phyloP scores from a whole-genome alignment of 2,329 filamentous ascomycete species.

The Penicillium italicum region DNA sequence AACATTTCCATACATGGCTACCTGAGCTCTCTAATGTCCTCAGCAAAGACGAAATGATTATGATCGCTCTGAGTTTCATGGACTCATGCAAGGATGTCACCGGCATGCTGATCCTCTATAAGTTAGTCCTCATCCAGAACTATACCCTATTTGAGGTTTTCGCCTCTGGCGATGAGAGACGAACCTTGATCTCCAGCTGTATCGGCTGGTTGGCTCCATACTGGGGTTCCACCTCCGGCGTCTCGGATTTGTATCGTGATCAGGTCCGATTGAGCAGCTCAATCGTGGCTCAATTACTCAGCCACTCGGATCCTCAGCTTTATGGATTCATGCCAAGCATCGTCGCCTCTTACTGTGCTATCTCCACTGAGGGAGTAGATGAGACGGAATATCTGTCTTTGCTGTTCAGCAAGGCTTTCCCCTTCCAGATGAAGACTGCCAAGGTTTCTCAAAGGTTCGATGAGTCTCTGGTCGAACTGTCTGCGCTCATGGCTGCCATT shows the following conservation, averaged over 20 bases:
- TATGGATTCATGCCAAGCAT: slow-evolving; percentile 89
- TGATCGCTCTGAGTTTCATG: slow-evolving; percentile 89
- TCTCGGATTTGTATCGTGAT: slow-evolving; percentile 83
- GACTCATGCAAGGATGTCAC: slow-evolving; percentile 84
- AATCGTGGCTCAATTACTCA: slow-evolving; percentile 79
- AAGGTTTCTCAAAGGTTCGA: slow-evolving; percentile 65
- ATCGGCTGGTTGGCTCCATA: slow-evolving; percentile 88
- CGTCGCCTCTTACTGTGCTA: slow-evolving; percentile 79
- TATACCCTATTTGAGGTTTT: slow-evolving; percentile 82
- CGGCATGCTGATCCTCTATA: slow-evolving; percentile 87
- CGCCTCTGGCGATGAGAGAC: slow-evolving; percentile 69
- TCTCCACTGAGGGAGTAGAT: slow-evolving; percentile 63
- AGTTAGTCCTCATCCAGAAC: slow-evolving; percentile 87
- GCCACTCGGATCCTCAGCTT: slow-evolving; percentile 73
- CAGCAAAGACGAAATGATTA: slow-evolving; percentile 76
- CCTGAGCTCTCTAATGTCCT: slow-evolving; percentile 79
- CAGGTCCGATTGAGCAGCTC: slow-evolving; percentile 93
- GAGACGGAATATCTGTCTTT: slow-evolving; percentile 67
- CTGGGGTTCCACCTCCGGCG: slow-evolving; percentile 72
- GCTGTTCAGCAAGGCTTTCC: slow-evolving; percentile 84
- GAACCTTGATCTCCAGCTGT: slow-evolving; percentile 73
- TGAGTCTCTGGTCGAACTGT: slow-evolving; percentile 82
- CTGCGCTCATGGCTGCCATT: slow-evolving; percentile 78
- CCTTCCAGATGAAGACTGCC: slow-evolving; percentile 73
- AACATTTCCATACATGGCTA: slow-evolving; percentile 97